Percentiles rank a stretch among this genome's conserved stretches.
Evolutionary conservation across 306 rosid species (phyloP).

Genomic region (Chamaecrista fasciculata): DNA sequence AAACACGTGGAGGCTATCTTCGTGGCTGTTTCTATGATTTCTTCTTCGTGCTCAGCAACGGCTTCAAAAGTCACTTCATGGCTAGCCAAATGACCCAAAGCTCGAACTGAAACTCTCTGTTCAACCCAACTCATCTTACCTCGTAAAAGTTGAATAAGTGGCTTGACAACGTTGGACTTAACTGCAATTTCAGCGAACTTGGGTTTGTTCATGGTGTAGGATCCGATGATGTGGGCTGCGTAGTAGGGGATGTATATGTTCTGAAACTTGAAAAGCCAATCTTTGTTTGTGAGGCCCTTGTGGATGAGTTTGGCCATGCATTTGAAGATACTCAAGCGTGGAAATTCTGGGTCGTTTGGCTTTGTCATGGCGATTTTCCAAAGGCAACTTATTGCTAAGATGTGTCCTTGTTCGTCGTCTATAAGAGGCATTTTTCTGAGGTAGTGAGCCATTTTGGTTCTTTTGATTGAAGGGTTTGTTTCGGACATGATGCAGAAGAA

Average conservation of each 20-base stretch:
- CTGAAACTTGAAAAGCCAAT: constrained; percentile 59
- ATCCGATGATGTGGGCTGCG: constrained; percentile 80
- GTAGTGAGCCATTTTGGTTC: constrained; percentile 36
- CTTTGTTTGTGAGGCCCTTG: constrained; percentile 43
- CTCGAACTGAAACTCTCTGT: constrained; percentile 67
- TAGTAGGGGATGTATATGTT: constrained; percentile 72
- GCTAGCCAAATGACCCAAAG: constrained; percentile 60
- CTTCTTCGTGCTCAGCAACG: constrained; percentile 35
- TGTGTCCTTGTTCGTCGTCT: constrained; percentile 49
- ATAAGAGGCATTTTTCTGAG: constrained; percentile 53
- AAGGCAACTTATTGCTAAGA: constrained; percentile 49
- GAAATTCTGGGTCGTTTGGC: constrained; percentile 67
- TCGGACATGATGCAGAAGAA: constrained; percentile 72
- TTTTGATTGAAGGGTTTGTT: constrained; percentile 40
- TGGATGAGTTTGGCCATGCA: constrained; percentile 65
- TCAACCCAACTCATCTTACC: constrained; percentile 80
- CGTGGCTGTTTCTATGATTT: constrained; percentile 46
- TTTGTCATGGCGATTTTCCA: constrained; percentile 70
- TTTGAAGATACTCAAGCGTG: constrained; percentile 57
- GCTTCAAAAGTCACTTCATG: constrained; percentile 49
- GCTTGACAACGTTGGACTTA: constrained; percentile 47
- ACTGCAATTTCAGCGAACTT: constrained; percentile 49
- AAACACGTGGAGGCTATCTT: constrained; percentile 43
- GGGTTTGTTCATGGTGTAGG: constrained; percentile 55
- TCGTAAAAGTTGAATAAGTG: constrained; percentile 53